These are phyloP conservation scores for Pythium guiyangense DNA, from an alignment of 352 stramenopile genomes.

Conservation along the genomic window DNA sequence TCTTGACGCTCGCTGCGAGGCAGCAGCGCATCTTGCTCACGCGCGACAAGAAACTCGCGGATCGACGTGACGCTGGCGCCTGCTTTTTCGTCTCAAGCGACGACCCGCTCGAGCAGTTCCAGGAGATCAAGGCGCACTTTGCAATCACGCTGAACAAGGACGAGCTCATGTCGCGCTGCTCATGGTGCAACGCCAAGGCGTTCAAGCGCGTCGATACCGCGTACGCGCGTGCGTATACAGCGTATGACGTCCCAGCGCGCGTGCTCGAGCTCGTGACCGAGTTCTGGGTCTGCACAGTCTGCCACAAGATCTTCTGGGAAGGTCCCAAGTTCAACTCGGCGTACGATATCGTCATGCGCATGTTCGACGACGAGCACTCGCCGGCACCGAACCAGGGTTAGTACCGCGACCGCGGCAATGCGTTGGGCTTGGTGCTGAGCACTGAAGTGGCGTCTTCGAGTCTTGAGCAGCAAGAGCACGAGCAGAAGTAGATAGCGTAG, in stretches of 20 bases:
- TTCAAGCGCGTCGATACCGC: no score
- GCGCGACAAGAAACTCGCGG: constrained; percentile 66
- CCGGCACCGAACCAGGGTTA: constrained; percentile 1
- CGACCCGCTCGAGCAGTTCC: constrained; percentile 40
- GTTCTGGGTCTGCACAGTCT: constrained; percentile 31
- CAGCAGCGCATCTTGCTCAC: constrained; percentile 77
- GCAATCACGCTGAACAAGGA: no score
- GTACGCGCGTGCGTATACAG: no score
- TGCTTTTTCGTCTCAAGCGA: constrained; percentile 76
- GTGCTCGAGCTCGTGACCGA: constrained; percentile 58
- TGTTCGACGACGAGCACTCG: constrained; percentile 10
- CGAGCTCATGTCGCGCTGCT: no score
- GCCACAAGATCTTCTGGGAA: constrained; percentile 26
- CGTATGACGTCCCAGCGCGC: constrained; percentile 7
- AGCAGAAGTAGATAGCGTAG: no score
- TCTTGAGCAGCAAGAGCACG: no score
- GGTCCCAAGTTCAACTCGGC: constrained; percentile 25
- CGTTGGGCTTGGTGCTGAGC: no score
- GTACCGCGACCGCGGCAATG: constrained; percentile 3
- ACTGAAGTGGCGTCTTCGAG: no score
- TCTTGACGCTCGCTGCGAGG: constrained; percentile 41
- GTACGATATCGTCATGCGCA: constrained; percentile 13
- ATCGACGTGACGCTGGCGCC: constrained; percentile 56
- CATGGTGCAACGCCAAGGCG: no score
- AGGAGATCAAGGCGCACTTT: no score